Conservation (phyloP, 331 rosid species). For the Erythrophleum ivorense region DNA sequence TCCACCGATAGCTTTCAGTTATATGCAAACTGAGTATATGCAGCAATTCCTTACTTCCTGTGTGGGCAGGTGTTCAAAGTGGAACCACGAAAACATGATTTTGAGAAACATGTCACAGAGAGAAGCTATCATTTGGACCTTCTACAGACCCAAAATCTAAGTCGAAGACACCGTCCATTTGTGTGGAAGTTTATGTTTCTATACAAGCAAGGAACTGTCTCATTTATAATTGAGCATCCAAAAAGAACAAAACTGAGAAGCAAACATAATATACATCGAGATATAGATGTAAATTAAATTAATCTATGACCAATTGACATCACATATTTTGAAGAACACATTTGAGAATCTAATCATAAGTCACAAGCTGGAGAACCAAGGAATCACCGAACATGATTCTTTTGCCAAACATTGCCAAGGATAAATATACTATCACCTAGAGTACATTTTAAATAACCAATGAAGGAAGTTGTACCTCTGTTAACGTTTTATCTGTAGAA, state of each 20-base stretch:
- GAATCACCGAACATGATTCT: neutral
- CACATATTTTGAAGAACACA: neutral
- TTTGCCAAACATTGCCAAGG: neutral
- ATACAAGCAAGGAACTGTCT: neutral
- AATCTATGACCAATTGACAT: neutral
- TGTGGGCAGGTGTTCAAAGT: neutral
- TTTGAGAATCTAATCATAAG: neutral
- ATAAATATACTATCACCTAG: neutral
- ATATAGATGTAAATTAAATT: neutral
- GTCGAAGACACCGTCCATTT: neutral
- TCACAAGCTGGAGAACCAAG: neutral
- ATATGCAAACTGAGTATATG: neutral
- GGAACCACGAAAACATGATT: neutral
- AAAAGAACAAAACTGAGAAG: neutral
- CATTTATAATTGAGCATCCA: neutral
- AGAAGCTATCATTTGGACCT: neutral
- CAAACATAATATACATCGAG: too few relatives aligned
- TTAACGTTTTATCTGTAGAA: neutral
- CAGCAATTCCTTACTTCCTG: neutral
- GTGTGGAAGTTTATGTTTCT: neutral
- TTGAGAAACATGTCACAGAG: neutral
- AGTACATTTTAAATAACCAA: neutral
- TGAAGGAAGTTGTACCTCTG: neutral
- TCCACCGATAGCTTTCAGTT: slow-evolving; percentile 6
- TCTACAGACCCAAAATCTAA: slow-evolving; percentile 10